Evolutionary conservation across 2,329 filamentous ascomycete species (phyloP).

Genomic region (Aspergillus brunneoviolaceus): DNA sequence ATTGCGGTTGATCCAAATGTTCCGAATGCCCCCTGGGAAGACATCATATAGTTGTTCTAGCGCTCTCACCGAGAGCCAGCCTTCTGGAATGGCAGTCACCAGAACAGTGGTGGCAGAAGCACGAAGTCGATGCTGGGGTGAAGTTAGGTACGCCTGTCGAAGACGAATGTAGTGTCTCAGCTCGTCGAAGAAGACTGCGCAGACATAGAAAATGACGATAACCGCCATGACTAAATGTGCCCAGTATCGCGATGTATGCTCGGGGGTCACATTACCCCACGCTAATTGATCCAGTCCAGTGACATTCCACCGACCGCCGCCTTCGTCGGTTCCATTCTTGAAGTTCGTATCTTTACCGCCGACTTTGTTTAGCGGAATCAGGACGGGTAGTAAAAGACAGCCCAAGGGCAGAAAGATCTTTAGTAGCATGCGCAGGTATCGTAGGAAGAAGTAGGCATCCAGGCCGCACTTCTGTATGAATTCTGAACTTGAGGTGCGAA

Average conservation of each 20-base stretch:
- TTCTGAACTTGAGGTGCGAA: slow-evolving; percentile 71
- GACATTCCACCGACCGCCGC: slow-evolving; percentile 48
- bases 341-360: slow-evolving; percentile 65
- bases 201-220: slow-evolving; percentile 76
- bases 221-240: slow-evolving; percentile 81
- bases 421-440: slow-evolving; percentile 81
- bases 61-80: slow-evolving; percentile 84
- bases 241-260: slow-evolving; percentile 70
- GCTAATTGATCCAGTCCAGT: slow-evolving; percentile 77
- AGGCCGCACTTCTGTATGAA: slow-evolving; percentile 94
- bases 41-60: slow-evolving; percentile 87
- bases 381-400: slow-evolving; percentile 73
- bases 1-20: slow-evolving; percentile 95
- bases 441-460: slow-evolving; percentile 95
- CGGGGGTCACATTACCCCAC: slow-evolving; percentile 77
- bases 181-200: slow-evolving; percentile 82
- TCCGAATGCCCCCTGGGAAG: slow-evolving; percentile 90
- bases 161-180: slow-evolving; percentile 86
- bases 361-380: slow-evolving; percentile 80
- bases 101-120: slow-evolving; percentile 95
- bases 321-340: slow-evolving; percentile 33
- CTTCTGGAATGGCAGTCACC: slow-evolving; percentile 83
- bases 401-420: slow-evolving; percentile 89
- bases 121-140: slow-evolving; percentile 86
- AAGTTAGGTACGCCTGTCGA: slow-evolving; percentile 90